phyloP scores from a whole-genome alignment of 108 stramenopile species.

The Cylindrotheca closterium region DNA sequence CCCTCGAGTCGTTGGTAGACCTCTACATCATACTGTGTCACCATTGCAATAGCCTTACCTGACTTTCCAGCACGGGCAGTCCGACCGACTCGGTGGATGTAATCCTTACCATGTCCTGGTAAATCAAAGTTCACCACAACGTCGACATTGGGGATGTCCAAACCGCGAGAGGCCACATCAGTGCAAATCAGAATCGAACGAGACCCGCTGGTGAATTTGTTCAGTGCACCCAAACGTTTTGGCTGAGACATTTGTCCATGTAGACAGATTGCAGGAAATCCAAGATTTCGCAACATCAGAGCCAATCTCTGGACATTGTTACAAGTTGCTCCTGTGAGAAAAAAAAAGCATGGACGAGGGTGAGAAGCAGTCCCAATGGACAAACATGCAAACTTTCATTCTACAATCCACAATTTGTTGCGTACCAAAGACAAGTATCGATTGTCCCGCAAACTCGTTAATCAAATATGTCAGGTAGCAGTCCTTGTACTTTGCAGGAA shows the following conservation, averaged over 20 bases:
- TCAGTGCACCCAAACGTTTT: constrained; percentile 95
- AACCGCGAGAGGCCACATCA: constrained; percentile 96
- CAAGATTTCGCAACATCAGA: constrained; percentile 94
- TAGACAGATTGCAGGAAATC: constrained; percentile 94
- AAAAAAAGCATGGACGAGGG: neutral
- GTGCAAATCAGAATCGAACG: constrained; percentile 92
- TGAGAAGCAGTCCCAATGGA: neutral
- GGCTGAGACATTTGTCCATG: constrained; percentile 99
- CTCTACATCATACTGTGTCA: constrained; percentile 99
- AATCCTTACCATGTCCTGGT: constrained; percentile 96
- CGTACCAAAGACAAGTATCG: constrained; percentile 90
- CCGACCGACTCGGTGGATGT: constrained; percentile 97
- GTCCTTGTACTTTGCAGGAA: constrained; percentile 99
- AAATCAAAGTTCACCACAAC: constrained; percentile 97
- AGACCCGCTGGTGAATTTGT: constrained; percentile 88
- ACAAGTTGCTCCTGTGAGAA: constrained; percentile 77
- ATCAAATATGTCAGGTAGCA: constrained; percentile 95
- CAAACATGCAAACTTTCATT: too few species aligned
- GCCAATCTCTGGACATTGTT: constrained; percentile 94
- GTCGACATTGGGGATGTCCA: constrained; percentile 96
- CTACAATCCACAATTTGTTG: too few species aligned
- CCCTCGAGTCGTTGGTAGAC: constrained; percentile 96
- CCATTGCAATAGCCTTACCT: constrained; percentile 96
- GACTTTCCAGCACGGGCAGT: constrained; percentile 96
- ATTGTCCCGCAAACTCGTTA: constrained; percentile 96